Evolutionary conservation across 148 eudicot species (phyloP), one percentile per base, ranked within the genome.

Genomic region (Amaranthus hypochondriacus): DNA sequence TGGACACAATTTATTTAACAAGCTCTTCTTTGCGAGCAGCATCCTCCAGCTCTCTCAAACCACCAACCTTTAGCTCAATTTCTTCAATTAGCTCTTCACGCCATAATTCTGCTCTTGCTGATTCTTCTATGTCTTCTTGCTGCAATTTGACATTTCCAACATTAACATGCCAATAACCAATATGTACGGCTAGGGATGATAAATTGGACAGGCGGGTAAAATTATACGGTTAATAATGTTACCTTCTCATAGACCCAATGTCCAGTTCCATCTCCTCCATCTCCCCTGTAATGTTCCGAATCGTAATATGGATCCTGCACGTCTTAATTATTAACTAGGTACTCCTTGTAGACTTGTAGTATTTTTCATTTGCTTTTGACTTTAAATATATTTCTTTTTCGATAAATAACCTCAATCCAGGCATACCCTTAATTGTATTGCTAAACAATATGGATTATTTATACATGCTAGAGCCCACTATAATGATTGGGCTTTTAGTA

Each of bases 251-350:
- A 91, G 44, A 91, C 82, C 97, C 97, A 91, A 68, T 89, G 84
- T 7, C 97, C 97, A 2, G 88, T 86, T 57, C 97, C 97, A 75
- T 91, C 97, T 77, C 97, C 97, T 83, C 97, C 97, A 76, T 91
- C 93, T 75, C 81, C 83, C 57, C 93, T 84, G 72, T 91, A 91
- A 7, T 63, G 53, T 68, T 91, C 93, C 28, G 97, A 91, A 75
- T 91, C 97, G 74, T 91, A 91, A 75, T 73, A 89, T 50, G 97
- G 97, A 85, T 91, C 97, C 97, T 91, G 79, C 77, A 69, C 61
- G 66, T 4, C 4, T 6, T 7, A 73, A 2, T 48, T 65, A 28
- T 28, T 28, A 28, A 2, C 39, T 28, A 28, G 39, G 0, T 28
- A 28, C 39, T 28, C 39, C 39, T 1, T 2, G 2, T n/a, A n/a